Evolutionary conservation across 495 filamentous ascomycete species (phyloP).

Genomic region (Chaetomium tenue): DNA sequence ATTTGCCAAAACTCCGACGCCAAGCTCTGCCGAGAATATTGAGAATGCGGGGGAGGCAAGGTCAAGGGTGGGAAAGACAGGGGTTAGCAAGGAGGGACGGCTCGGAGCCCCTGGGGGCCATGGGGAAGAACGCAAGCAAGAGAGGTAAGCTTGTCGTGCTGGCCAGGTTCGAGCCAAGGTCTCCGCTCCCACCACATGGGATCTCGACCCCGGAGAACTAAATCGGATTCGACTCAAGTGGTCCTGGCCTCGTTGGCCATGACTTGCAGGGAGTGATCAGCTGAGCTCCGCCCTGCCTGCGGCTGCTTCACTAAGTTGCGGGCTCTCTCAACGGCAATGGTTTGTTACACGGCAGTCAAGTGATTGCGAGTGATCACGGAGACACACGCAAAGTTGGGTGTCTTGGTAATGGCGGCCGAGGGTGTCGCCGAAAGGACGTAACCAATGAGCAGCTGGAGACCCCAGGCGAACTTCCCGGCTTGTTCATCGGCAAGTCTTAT

Average conservation of each 20-base stretch:
- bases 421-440: neutral
- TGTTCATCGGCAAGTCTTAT: neutral
- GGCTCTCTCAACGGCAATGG: neutral
- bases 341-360: neutral
- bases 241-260: neutral
- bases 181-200: neutral
- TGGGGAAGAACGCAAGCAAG: neutral
- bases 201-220: neutral
- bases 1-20: conserved; percentile 7
- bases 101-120: neutral
- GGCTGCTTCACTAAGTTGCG: neutral
- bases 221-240: neutral
- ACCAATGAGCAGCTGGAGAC: neutral
- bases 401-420: neutral
- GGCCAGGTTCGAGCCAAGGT: neutral
- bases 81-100: neutral
- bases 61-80: neutral
- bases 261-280: neutral
- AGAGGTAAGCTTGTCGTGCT: neutral
- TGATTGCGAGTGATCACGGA: neutral
- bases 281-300: neutral
- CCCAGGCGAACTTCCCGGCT: neutral
- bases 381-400: neutral
- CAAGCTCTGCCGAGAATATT: conserved; percentile 11
- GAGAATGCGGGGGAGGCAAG: conserved; percentile 20